Conservation (phyloP, 768 basidiomycete genomes). For the Cystofilobasidium capitatum region DNA sequence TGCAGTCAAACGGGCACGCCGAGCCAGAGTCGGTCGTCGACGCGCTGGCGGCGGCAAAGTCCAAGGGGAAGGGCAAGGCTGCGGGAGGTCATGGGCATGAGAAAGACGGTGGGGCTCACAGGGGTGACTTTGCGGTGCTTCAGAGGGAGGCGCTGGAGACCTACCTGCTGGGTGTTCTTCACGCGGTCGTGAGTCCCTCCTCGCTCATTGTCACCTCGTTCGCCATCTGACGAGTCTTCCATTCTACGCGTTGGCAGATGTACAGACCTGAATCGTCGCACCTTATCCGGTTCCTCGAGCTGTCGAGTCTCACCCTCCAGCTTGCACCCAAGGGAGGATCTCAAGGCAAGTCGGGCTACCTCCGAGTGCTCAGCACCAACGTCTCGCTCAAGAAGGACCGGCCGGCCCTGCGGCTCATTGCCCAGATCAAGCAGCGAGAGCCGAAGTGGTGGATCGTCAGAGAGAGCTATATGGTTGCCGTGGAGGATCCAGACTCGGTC, state of each 20-base stretch:
- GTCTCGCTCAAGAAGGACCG: constrained; percentile 36
- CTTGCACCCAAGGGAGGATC: constrained; percentile 63
- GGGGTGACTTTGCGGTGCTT: constrained; percentile 65
- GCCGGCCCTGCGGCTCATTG: constrained; percentile 42
- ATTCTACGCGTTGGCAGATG: constrained; percentile 53
- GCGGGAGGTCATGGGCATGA: neutral
- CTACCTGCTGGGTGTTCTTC: constrained; percentile 77
- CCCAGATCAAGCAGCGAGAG: constrained; percentile 46
- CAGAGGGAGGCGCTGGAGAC: constrained; percentile 76
- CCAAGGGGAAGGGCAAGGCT: constrained; percentile 47
- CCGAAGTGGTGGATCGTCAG: constrained; percentile 84
- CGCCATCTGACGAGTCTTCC: neutral
- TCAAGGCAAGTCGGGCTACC: constrained; percentile 83
- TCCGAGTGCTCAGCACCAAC: constrained; percentile 42
- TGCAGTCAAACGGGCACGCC: neutral
- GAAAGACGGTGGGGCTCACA: constrained; percentile 44
- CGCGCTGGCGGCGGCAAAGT: neutral
- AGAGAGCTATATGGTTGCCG: constrained; percentile 79
- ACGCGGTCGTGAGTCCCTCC: constrained; percentile 61
- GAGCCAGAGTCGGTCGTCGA: neutral
- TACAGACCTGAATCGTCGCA: constrained; percentile 89
- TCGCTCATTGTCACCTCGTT: neutral
- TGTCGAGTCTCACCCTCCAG: constrained; percentile 73
- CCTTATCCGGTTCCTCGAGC: constrained; percentile 78
- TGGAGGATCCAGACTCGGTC: constrained; percentile 79